Base-by-base conservation (phyloP, 768 basidiomycete species). In the Tylopilus subfusipes region DNA sequence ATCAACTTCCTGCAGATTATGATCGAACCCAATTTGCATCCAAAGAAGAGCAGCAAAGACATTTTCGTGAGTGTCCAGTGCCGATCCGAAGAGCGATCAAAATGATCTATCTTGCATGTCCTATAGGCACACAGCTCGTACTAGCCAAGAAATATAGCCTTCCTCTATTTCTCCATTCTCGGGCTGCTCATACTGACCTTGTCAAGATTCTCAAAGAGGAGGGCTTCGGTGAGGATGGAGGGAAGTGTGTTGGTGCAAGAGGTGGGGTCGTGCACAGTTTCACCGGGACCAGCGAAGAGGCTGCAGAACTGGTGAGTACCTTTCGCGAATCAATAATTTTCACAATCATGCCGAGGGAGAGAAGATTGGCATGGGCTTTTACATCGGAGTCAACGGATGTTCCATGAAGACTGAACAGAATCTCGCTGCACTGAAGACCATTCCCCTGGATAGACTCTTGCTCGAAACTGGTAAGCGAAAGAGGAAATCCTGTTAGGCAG, bases 221-320 rank as follows among this genome's bases (percentile, higher is more conserved):
- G 58, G 84, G 87, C 2, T 88, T 87, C 63, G 76, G 78, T 16
- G 70, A 76, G 36, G 68, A 81, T 59, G 80, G 84, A 27, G 85
- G 86, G 4, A 68, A 65, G 55, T 69, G 66, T 27, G 72, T 81
- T 53, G 88, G 84, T 38, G 83, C 76, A 18, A 76, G 74, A 21
- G 85, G 88, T 4, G 90, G 90, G 1, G 90, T 93, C 21, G 88
- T 91, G 4, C 91, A 92, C 64, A 88, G 86, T 56, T 90, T 90
- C 69, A 90, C 90, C 0, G 91, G 91, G 5, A 78, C 78, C 0
- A 63, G 63, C 4, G 78, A 76, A 34, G 89, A 93, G 64, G 81
- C 79, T 14, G 61, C 66, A 9, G 89, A 92, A 63, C 70, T 89
- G 43, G 87, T 89, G 54, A 63, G 83, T 68, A 29, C n/a, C 29